Conservation (phyloP, 306 rosid genomes). For the Cajanus cajan region DNA sequence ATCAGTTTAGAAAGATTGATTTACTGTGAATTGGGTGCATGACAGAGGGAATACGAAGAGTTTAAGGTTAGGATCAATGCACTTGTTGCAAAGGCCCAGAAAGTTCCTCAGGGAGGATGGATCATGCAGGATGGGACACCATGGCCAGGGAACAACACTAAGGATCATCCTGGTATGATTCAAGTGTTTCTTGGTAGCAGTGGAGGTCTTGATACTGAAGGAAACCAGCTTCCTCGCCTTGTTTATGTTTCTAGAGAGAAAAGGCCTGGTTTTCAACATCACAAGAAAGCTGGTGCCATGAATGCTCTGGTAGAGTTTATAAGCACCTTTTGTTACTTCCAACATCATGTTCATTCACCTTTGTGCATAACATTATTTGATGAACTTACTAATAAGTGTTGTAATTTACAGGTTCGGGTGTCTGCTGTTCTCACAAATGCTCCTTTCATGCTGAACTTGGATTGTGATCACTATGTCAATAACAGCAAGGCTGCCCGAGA, state of each 20-base stretch:
- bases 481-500: constrained; percentile 44
- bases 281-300: constrained; percentile 97
- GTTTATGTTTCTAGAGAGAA: constrained; percentile 89
- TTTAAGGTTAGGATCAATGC: constrained; percentile 84
- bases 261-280: constrained; percentile 84
- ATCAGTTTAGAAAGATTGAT: background rate
- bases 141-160: constrained; percentile 93
- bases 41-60: constrained; percentile 88
- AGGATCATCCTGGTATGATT: constrained; percentile 93
- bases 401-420: constrained; percentile 34
- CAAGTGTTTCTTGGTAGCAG: constrained; percentile 89
- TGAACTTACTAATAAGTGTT: background rate
- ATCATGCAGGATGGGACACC: constrained; percentile 97
- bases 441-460: constrained; percentile 48
- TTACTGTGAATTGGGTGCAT: background rate
- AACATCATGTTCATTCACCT: background rate
- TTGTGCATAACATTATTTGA: background rate
- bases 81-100: constrained; percentile 79
- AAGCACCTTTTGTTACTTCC: constrained; percentile 7
- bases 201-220: constrained; percentile 83
- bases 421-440: constrained; percentile 50
- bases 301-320: constrained; percentile 61
- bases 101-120: constrained; percentile 88
- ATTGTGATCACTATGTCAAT: constrained; percentile 43
- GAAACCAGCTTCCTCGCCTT: constrained; percentile 84